phyloP scores from a whole-genome alignment of 2,329 filamentous ascomycete genomes.

The Chlorencoelia australis region DNA sequence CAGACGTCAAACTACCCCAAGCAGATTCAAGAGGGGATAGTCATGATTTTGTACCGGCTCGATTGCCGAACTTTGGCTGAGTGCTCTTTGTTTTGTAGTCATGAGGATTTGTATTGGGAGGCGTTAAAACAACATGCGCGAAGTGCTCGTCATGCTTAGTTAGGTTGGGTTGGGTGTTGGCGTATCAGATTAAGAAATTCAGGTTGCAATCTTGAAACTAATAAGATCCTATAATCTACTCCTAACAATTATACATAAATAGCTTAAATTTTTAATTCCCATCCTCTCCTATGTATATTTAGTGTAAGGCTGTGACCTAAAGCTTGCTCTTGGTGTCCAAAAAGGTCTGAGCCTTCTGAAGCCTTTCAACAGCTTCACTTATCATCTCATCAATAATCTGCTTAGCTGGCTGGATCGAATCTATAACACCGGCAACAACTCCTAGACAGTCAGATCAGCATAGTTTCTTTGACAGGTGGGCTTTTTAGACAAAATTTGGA shows the following conservation, averaged over 20 bases:
- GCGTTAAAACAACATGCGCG: slow-evolving; percentile 19
- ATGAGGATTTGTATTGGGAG: neutral
- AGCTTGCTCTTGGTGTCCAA: slow-evolving; percentile 35
- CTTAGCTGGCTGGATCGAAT: slow-evolving; percentile 67
- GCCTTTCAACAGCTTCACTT: slow-evolving; percentile 56
- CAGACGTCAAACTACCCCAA: neutral
- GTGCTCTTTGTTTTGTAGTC: neutral
- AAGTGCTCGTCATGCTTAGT: slow-evolving; percentile 26
- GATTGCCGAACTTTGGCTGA: slow-evolving; percentile 44
- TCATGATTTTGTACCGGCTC: slow-evolving; percentile 44
- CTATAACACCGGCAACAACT: slow-evolving; percentile 74
- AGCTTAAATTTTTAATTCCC: no score
- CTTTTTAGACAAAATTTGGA: no score
- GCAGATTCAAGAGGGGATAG: slow-evolving; percentile 13
- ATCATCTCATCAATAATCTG: slow-evolving; percentile 92
- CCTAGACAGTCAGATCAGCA: no score
- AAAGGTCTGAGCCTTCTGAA: slow-evolving; percentile 53
- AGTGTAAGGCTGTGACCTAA: no score
- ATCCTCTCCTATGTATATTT: no score
- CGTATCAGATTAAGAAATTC: no score
- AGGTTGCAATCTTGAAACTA: no score
- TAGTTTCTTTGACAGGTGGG: no score
- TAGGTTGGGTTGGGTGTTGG: no score
- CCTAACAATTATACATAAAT: no score
- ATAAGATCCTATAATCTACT: no score